Base-by-base conservation (phyloP, 2,329 filamentous ascomycete species). In the Xylaria sp. region DNA sequence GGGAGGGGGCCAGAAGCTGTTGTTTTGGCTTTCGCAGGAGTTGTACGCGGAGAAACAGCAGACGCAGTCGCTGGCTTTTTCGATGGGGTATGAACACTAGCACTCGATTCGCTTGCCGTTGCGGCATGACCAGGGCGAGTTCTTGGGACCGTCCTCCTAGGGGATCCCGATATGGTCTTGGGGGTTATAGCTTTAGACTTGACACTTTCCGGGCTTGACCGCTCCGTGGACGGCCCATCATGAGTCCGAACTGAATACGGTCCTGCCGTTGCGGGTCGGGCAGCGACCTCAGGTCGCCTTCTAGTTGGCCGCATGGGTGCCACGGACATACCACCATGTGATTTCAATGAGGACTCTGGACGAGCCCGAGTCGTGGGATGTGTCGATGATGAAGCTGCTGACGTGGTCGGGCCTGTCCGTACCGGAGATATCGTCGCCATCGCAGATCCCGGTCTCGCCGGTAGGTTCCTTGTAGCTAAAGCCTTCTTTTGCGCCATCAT, bases 401-500 rank as follows among this genome's bases (percentile, higher is more conserved):
- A 76, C 13, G 72, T 65, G 49, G 69, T 70, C 4, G 81, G 79
- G 6, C 73, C 73, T 1, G 76, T 77, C 37, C 81, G 79, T 40
- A 79, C 77, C 1, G 85, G 84, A 4, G 85, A 85, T 58, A 88
- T 81, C 38, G 84, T 79, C 11, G 87, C 81, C 87, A 89, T 88
- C 55, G 87, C 85, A 33, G 86, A 89, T 9, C 85, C 86, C 1
- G 87, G 87, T 8, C 87, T 79, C 23, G 81, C 72, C 10, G 85
- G 86, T 1, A 87, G 73, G 54, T 81, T 85, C 62, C 78, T 83
- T 53, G 80, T 73, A 35, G 82, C 78, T 68, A 85, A 68, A 25
- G 84, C 86, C 70, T 81, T 92, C 77, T 92, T 93, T 72, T 94
- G 90, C 5, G 92, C 93, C 71, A 92, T 79, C 82, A 97, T 93